A percentile compares a stretch with the other conserved stretches of the same genome.
Evolutionary conservation across 768 basidiomycete genomes (phyloP).

Genomic region (Daedaleopsis sinensis): DNA sequence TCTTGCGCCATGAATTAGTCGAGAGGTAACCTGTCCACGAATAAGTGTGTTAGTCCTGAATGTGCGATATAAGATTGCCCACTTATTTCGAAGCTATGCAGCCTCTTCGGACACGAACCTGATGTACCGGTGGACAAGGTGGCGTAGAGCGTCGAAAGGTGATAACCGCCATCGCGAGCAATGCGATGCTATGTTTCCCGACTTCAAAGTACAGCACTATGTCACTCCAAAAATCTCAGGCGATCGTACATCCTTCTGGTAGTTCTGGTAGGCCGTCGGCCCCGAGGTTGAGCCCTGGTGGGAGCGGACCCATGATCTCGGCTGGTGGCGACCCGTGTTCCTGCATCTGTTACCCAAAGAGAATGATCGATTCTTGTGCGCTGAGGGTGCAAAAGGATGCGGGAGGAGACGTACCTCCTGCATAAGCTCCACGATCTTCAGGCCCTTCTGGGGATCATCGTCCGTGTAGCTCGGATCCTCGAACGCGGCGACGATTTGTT

Average conservation of each 20-base stretch:
- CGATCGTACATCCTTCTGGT: conserved; percentile 41
- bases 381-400: neutral
- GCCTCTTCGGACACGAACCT: no score
- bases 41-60: no score
- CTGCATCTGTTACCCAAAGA: conserved; percentile 63
- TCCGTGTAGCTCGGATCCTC: conserved; percentile 64
- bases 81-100: no score
- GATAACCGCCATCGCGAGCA: no score
- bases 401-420: conserved; percentile 53
- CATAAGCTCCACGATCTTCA: conserved; percentile 69
- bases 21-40: no score
- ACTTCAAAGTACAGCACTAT: neutral
- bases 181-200: no score
- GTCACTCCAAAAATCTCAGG: conserved; percentile 7
- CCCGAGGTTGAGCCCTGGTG: conserved; percentile 64
- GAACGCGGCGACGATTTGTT: conserved; percentile 64
- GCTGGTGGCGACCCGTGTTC: conserved; percentile 73
- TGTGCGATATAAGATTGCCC: no score
- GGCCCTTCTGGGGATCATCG: conserved; percentile 46
- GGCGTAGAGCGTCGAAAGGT: no score
- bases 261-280: conserved; percentile 56
- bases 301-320: conserved; percentile 84
- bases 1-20: no score
- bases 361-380: neutral
- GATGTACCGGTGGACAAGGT: no score